phyloP scores from a whole-genome alignment of 176 grass and related monocot species.

The Carex kokanica region DNA sequence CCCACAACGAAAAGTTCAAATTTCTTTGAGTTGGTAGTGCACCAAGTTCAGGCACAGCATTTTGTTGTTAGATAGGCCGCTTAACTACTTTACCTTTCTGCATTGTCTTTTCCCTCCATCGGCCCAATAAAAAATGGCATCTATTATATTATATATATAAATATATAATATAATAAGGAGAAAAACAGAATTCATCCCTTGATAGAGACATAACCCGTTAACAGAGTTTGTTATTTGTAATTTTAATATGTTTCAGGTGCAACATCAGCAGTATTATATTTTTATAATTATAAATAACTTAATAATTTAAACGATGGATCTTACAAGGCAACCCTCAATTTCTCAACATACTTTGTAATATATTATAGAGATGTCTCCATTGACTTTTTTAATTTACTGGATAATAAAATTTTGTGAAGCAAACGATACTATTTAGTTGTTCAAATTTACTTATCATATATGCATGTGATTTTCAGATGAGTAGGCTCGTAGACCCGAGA shows the following conservation, averaged over 20 bases:
- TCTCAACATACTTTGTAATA: background rate
- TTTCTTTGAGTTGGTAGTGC: background rate
- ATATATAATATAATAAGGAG: background rate
- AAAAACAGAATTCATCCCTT: background rate
- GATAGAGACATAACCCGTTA: background rate
- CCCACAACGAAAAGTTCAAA: background rate
- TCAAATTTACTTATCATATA: background rate
- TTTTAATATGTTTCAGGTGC: background rate
- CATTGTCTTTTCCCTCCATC: background rate
- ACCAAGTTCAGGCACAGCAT: background rate
- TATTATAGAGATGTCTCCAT: background rate
- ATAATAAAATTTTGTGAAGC: background rate
- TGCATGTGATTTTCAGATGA: constrained; percentile 23
- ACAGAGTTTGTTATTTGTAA: background rate
- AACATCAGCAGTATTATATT: background rate
- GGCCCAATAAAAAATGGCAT: background rate
- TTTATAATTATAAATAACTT: background rate
- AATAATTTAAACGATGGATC: background rate
- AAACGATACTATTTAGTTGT: background rate
- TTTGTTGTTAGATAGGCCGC: background rate
- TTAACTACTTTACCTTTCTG: constrained; percentile 6
- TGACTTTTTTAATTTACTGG: background rate
- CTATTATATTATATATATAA: background rate
- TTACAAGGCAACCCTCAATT: background rate
- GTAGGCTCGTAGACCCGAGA: constrained; percentile 20